Evolutionary conservation across 1,139 yeast genomes (phyloP), one percentile per base, ranked within the genome.

Genomic region (Yamadazyma triangularis): DNA sequence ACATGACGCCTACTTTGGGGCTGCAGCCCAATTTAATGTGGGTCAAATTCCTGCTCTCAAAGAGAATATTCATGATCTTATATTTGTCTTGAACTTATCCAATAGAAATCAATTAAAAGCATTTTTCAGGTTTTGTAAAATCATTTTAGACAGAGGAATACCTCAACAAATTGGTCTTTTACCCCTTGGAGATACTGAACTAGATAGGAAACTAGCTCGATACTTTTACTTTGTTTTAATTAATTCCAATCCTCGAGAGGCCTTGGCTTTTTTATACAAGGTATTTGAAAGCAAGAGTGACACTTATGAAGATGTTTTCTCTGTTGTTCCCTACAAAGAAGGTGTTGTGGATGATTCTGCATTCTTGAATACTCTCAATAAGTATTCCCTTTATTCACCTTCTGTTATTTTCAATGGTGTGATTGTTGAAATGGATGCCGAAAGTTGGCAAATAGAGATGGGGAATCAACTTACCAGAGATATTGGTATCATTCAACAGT

Each of bases 81-180:
- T 91, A 0, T 78, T 88, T 48, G 85, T 76, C 0, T 49, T 88
- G n/a, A 79, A 83, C 42, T 59, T 87, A 23, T 61, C 79, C 0
- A 65, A 75, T 36, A 59, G 66, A 13, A 56, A 62, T 2, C 76
- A 78, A 50, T 45, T 70, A 36, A 53, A 61, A 22, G 69, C 67
- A 1, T 53, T 79, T 20, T 60, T 70, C 26, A 66, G 77, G 4
- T 51, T 77, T 25, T 49, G 79, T 1, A 66, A 73, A 23, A 59
- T 76, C 1, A 66, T 84, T 13, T 51, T 77, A 16, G 64, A 72
- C 18, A 68, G 74, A 25, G 77, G 78, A 1, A 65, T 84, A 12
- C 88, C 96, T 0, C 82, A 88, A 42, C 85, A 89, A 50, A 50
- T 91, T 34, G 98, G 96, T 3, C 40, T 91, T 2, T 58, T 91